These are phyloP conservation scores for Acanthamoeba triangularis DNA, from an alignment of 208 protist species.

Conservation along the genomic window DNA sequence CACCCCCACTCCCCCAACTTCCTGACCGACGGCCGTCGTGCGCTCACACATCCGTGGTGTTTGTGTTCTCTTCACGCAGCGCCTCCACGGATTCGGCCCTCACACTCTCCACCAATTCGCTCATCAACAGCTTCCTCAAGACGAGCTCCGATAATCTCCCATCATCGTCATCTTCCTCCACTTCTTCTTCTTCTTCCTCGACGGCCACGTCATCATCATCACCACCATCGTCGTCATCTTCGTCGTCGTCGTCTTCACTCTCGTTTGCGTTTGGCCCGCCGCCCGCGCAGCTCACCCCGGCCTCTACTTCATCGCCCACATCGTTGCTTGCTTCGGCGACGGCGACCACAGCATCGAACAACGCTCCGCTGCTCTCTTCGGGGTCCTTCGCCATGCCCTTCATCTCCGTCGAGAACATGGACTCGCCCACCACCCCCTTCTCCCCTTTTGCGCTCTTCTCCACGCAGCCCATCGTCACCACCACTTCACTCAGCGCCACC, in stretches of 20 bases:
- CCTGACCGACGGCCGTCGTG: neutral
- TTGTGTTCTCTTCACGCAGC: neutral
- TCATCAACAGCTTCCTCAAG: constrained; percentile 47
- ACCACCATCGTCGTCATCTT: neutral
- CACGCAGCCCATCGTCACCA: neutral
- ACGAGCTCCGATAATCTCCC: neutral
- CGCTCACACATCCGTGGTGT: neutral
- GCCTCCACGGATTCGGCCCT: constrained; percentile 15
- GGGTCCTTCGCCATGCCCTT: constrained; percentile 31
- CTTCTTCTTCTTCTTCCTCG: neutral
- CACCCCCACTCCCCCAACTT: neutral
- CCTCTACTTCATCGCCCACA: neutral
- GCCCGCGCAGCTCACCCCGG: neutral
- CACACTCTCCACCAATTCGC: constrained; percentile 15
- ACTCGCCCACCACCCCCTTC: neutral
- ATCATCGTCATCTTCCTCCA: neutral
- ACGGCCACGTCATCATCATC: neutral
- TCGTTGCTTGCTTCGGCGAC: neutral
- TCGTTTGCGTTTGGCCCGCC: constrained; percentile 2
- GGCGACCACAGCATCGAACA: neutral
- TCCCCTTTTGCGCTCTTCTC: constrained; percentile 17
- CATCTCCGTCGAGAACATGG: constrained; percentile 29
- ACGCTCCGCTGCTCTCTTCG: neutral
- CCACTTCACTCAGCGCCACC: neutral
- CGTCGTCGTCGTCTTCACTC: constrained; percentile 4